phyloP scores from a whole-genome alignment of 306 rosid genomes.

The Trifolium dubium region DNA sequence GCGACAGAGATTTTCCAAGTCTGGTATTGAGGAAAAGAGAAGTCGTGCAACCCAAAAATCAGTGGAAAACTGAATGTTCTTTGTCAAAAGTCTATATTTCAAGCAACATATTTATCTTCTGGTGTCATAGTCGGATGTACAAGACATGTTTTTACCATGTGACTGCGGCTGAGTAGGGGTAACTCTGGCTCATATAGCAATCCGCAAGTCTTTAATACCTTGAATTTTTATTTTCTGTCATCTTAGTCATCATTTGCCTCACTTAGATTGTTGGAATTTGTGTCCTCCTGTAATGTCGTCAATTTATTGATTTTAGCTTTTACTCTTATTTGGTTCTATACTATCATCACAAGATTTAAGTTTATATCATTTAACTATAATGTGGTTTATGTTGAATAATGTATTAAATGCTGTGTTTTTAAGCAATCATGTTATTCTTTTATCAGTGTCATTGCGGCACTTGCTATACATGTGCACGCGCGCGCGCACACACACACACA shows the following conservation, averaged over 20 bases:
- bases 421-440: not conserved
- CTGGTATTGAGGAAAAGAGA: conserved; percentile 82
- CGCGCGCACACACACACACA: not conserved
- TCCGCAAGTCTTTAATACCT: not conserved
- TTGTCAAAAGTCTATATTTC: not conserved
- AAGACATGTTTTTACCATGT: not conserved
- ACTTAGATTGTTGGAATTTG: conserved; percentile 15
- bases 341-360: not conserved
- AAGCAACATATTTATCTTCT: conserved; percentile 5
- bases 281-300: not conserved
- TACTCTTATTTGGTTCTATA: not conserved
- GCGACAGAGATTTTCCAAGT: conserved; percentile 78
- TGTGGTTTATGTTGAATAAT: not conserved
- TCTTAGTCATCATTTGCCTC: not conserved
- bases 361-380: not conserved
- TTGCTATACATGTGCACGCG: not conserved
- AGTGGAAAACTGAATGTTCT: conserved; percentile 34
- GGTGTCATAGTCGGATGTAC: conserved; percentile 28
- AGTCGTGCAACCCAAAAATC: conserved; percentile 45
- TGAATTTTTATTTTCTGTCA: not conserved
- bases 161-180: not conserved
- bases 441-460: not conserved
- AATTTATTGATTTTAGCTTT: conserved; percentile 22
- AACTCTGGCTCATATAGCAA: not conserved
- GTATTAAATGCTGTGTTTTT: not conserved